These are phyloP conservation scores for Incumbomyces delicatus DNA, from an alignment of 2,329 filamentous ascomycete genomes.

Conservation along the genomic window DNA sequence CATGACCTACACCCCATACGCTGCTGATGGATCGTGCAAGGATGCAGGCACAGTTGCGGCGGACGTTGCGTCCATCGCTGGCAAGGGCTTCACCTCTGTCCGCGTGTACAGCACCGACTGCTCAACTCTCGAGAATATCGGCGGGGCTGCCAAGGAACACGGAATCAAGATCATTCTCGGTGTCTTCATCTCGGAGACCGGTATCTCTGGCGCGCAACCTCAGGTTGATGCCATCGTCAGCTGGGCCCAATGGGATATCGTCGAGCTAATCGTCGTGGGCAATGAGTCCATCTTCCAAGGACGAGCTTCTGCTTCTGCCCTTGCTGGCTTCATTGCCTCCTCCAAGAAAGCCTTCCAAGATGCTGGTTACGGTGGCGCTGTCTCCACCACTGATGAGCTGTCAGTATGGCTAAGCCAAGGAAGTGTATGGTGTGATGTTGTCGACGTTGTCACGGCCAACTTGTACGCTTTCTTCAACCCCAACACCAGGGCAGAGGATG, in stretches of 20 bases:
- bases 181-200: slow-evolving; percentile 64
- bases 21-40: slow-evolving; percentile 53
- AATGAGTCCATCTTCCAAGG: slow-evolving; percentile 83
- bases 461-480: slow-evolving; percentile 92
- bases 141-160: slow-evolving; percentile 54
- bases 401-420: slow-evolving; percentile 56
- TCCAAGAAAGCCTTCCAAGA: slow-evolving; percentile 53
- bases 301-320: slow-evolving; percentile 53
- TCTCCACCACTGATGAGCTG: slow-evolving; percentile 81
- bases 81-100: slow-evolving; percentile 57
- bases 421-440: slow-evolving; percentile 53
- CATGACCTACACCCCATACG: slow-evolving; percentile 74
- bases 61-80: slow-evolving; percentile 55
- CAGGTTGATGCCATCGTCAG: slow-evolving; percentile 64
- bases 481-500: slow-evolving; percentile 49
- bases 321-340: slow-evolving; percentile 60
- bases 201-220: slow-evolving; percentile 53
- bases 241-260: slow-evolving; percentile 65
- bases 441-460: slow-evolving; percentile 77
- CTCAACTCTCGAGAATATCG: slow-evolving; percentile 66
- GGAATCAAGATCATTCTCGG: slow-evolving; percentile 76
- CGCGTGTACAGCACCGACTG: slow-evolving; percentile 93
- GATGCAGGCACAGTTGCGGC: slow-evolving; percentile 42
- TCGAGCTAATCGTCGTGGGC: slow-evolving; percentile 73
- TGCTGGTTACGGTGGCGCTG: slow-evolving; percentile 61